phyloP scores from a whole-genome alignment of 179 eudicot genomes.

The Carnegiea gigantea region DNA sequence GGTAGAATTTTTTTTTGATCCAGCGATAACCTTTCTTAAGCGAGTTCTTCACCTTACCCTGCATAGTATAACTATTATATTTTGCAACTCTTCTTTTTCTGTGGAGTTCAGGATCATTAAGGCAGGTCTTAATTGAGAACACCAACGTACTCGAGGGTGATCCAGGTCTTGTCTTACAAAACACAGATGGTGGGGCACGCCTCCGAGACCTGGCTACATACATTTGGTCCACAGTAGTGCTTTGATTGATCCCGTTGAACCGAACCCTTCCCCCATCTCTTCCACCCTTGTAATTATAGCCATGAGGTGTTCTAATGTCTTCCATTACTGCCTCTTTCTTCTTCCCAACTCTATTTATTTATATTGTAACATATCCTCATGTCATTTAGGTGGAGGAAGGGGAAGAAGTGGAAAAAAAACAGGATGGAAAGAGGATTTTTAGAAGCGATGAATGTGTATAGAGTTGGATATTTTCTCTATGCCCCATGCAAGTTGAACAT shows the following conservation, averaged over 20 bases:
- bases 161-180: neutral
- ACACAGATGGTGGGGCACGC: conserved; percentile 4
- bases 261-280: conserved; percentile 32
- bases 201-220: conserved; percentile 38
- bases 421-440: neutral
- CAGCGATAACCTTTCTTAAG: conserved; percentile 46
- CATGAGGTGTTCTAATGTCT: conserved; percentile 19
- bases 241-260: conserved; percentile 13
- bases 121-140: conserved; percentile 36
- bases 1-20: conserved; percentile 43
- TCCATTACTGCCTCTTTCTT: conserved; percentile 22
- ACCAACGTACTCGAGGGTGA: neutral
- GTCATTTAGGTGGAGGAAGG: conserved; percentile 2
- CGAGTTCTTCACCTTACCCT: conserved; percentile 49
- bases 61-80: conserved; percentile 46
- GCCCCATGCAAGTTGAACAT: neutral
- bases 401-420: neutral
- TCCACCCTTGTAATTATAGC: conserved; percentile 17
- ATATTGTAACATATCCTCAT: neutral
- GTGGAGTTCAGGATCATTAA: conserved; percentile 36
- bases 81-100: conserved; percentile 48
- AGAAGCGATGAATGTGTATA: neutral
- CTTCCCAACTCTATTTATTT: conserved; percentile 3
- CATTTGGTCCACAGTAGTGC: conserved; percentile 28
- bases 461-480: neutral